Evolutionary conservation across 305 asterid species (phyloP).

Genomic region (Fraxinus latifolia): DNA sequence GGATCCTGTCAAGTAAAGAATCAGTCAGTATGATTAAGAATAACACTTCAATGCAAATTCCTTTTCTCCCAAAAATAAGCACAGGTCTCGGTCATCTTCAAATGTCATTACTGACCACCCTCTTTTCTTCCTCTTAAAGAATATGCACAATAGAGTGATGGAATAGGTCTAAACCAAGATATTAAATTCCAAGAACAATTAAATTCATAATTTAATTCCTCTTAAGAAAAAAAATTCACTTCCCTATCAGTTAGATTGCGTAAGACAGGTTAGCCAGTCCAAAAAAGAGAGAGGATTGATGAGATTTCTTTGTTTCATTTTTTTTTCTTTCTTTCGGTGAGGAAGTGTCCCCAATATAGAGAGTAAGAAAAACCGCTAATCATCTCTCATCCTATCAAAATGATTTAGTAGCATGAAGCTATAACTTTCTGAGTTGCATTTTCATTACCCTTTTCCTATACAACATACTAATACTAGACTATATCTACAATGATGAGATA

Average conservation of each 20-base stretch:
- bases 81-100: neutral
- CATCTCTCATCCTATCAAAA: neutral
- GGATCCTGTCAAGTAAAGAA: conserved; percentile 55
- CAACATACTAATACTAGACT: neutral
- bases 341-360: neutral
- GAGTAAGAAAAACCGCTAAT: neutral
- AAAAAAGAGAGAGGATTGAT: neutral
- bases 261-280: neutral
- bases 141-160: neutral
- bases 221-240: neutral
- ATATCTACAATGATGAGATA: neutral
- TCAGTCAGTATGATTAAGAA: conserved; percentile 7
- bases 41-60: neutral
- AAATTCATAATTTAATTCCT: neutral
- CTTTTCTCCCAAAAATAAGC: neutral
- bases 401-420: neutral
- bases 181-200: neutral
- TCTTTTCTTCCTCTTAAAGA: neutral
- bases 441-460: neutral
- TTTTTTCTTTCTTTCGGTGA: neutral
- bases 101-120: neutral
- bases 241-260: neutral
- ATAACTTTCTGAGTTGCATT: neutral
- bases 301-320: neutral
- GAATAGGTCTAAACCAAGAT: neutral